phyloP scores from a whole-genome alignment of 257 asterid species.

The Plantago elongata region DNA sequence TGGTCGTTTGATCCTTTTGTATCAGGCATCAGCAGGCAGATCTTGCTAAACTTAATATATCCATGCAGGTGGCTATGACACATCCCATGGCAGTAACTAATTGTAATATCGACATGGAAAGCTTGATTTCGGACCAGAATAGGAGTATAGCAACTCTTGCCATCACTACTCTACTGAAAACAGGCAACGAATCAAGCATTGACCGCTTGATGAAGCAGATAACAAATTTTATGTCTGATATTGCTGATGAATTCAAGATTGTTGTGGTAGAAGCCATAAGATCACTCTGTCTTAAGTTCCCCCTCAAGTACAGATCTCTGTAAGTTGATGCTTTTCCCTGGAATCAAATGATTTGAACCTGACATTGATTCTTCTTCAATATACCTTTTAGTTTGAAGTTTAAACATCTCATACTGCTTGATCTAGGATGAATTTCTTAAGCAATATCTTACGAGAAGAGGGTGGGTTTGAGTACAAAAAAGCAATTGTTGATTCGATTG shows the following conservation, averaged over 20 bases:
- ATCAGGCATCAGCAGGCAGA: conserved; percentile 3
- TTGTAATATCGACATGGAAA: conserved; percentile 95
- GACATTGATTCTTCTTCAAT: conserved; percentile 1
- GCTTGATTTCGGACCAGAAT: conserved; percentile 90
- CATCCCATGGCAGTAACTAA: conserved; percentile 93
- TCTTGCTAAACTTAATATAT: neutral
- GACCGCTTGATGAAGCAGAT: conserved; percentile 95
- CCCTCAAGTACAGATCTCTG: conserved; percentile 91
- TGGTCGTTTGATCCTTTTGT: neutral
- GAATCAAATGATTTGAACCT: conserved; percentile 9
- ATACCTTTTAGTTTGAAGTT: neutral
- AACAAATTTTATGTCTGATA: conserved; percentile 92
- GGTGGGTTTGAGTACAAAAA: conserved; percentile 95
- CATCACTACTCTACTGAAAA: conserved; percentile 87
- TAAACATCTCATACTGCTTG: conserved; percentile 12
- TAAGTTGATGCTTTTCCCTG: conserved; percentile 38
- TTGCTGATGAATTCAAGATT: conserved; percentile 95
- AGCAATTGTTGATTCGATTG: conserved; percentile 93
- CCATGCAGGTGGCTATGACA: conserved; percentile 86
- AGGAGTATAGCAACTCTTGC: conserved; percentile 95
- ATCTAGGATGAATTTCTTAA: conserved; percentile 83
- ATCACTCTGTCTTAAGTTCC: conserved; percentile 89
- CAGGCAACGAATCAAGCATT: conserved; percentile 91
- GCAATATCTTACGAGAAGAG: conserved; percentile 94
- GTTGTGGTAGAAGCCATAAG: conserved; percentile 96